phyloP scores from a whole-genome alignment of 1,284 basidiomycete species.

The Xerocomus alliaceus region DNA sequence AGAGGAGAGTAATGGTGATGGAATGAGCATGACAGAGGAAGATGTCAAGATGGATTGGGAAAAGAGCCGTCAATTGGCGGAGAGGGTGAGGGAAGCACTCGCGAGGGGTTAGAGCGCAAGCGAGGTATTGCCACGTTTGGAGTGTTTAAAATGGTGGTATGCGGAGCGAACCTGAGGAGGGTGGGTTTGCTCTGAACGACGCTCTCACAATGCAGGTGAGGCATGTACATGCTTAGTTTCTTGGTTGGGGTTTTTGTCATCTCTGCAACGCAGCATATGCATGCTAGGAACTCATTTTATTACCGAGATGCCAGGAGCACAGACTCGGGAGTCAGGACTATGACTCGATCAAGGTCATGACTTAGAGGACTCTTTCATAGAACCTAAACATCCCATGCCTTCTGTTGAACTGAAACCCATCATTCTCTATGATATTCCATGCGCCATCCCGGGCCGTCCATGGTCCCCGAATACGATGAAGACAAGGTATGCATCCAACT shows the following conservation, averaged over 20 bases:
- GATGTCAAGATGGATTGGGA: constrained; percentile 38
- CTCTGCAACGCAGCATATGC: too few species aligned
- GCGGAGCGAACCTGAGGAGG: constrained; percentile 2
- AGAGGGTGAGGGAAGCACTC: constrained; percentile 30
- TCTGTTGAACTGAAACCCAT: constrained; percentile 24
- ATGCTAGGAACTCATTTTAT: too few species aligned
- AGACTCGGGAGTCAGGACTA: too few species aligned
- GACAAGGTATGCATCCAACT: constrained; percentile 26
- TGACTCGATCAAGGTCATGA: too few species aligned
- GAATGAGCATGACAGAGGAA: constrained; percentile 1
- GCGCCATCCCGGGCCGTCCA: constrained; percentile 10
- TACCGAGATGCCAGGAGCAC: too few species aligned
- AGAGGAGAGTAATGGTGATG: not conserved
- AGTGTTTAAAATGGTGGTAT: constrained; percentile 30
- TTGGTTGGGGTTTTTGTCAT: too few species aligned
- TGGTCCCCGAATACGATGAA: constrained; percentile 42
- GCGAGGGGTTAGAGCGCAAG: constrained; percentile 24
- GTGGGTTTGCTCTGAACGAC: not conserved
- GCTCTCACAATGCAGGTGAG: too few species aligned
- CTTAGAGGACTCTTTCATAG: too few species aligned
- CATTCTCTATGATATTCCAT: constrained; percentile 36
- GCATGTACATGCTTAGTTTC: too few species aligned
- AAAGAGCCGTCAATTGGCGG: constrained; percentile 32
- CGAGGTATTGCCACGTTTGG: constrained; percentile 37
- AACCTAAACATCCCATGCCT: too few species aligned